Conservation (phyloP, 371 early-diverging fungal species). For the Haplosporangium sp. region DNA sequence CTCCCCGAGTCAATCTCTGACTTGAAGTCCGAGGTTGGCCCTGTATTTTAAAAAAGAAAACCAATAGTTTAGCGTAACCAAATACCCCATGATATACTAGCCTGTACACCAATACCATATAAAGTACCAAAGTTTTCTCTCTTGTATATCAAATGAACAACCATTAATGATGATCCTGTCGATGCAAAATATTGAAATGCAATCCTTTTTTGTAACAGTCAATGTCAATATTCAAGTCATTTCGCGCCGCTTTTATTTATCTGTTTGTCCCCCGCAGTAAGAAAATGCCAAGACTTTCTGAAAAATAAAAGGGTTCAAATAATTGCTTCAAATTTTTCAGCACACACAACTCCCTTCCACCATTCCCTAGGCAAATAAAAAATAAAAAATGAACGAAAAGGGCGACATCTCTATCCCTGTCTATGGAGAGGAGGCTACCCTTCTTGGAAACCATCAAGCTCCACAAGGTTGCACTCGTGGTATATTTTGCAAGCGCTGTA, state of each 20-base stretch:
- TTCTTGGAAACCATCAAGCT: background rate
- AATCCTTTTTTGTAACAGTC: background rate
- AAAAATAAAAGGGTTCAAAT: background rate
- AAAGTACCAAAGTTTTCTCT: no score
- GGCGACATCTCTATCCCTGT: conserved; percentile 14
- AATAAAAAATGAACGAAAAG: conserved; percentile 10
- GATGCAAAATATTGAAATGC: background rate
- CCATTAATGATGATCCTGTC: no score
- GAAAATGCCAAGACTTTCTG: background rate
- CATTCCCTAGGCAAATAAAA: background rate
- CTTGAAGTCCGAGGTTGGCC: conserved; percentile 36
- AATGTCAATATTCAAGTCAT: background rate
- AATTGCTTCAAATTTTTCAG: background rate
- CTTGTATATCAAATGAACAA: no score
- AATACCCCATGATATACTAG: no score
- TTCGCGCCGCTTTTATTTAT: background rate
- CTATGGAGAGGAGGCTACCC: background rate
- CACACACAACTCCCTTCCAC: background rate
- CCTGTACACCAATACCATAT: no score
- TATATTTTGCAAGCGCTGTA: conserved; percentile 18
- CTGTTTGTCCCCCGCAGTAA: background rate
- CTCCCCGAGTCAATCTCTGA: background rate
- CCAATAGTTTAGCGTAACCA: no score
- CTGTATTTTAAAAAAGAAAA: conserved; percentile 29
- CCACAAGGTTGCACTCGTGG: conserved; percentile 10